These are phyloP conservation scores for Phyllostachys edulis DNA, from an alignment of 176 grass and related monocot genomes.

Conservation along the genomic window DNA sequence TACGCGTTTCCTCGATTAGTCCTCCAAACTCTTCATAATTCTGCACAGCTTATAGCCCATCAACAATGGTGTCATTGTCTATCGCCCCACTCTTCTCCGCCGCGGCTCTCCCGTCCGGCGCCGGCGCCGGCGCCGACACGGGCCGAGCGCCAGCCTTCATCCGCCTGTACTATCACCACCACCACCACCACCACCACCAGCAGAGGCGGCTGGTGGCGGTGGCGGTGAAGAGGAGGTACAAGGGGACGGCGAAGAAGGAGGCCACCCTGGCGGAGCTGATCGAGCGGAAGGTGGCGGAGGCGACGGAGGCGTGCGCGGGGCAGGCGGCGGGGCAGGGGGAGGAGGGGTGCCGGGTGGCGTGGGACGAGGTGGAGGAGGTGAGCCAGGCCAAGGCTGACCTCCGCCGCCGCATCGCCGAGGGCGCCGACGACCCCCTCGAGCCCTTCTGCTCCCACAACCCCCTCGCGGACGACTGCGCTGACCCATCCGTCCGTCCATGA, in stretches of 20 bases:
- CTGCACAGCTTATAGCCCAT: background rate
- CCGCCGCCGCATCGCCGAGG: constrained; percentile 49
- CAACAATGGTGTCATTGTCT: background rate
- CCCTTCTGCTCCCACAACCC: constrained; percentile 61
- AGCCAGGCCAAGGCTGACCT: constrained; percentile 70
- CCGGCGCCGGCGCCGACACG: background rate
- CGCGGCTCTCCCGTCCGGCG: background rate
- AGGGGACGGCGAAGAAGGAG: constrained; percentile 63
- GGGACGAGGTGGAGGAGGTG: constrained; percentile 86
- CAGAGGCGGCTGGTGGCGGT: constrained; percentile 5
- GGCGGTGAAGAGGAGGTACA: constrained; percentile 50
- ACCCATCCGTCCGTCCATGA: background rate
- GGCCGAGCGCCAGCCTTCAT: background rate
- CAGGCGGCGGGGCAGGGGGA: constrained; percentile 3
- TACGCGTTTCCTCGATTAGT: background rate
- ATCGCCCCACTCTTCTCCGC: background rate
- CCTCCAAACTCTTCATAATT: background rate
- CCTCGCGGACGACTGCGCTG: constrained; percentile 46
- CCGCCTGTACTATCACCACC: background rate
- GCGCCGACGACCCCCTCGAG: constrained; percentile 61
- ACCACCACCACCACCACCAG: background rate
- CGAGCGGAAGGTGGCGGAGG: constrained; percentile 80
- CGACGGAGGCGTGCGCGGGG: constrained; percentile 55
- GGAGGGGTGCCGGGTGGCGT: constrained; percentile 58
- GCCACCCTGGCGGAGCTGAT: constrained; percentile 65